A percentile compares a stretch with the other conserved stretches of the same genome.
Evolutionary conservation across 2,329 filamentous ascomycete species (phyloP).

Genomic region (Septoria petroselini): DNA sequence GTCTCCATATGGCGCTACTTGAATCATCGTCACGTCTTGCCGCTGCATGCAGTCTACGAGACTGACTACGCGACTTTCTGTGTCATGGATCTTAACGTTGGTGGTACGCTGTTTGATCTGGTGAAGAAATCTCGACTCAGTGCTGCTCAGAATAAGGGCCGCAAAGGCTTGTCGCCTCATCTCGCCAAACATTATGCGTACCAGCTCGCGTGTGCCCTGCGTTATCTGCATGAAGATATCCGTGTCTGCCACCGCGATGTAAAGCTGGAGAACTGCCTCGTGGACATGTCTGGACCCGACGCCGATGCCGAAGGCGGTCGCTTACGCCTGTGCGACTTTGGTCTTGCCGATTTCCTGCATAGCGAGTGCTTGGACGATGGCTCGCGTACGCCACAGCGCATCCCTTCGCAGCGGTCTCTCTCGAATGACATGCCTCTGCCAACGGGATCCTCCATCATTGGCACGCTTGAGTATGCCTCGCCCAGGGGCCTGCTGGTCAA

Average conservation of each 20-base stretch:
- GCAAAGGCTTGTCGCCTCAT: conserved; percentile 46
- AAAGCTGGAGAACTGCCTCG: conserved; percentile 66
- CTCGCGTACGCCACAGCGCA: conserved; percentile 10
- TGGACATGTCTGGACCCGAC: conserved; percentile 53
- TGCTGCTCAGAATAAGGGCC: conserved; percentile 29
- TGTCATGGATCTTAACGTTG: conserved; percentile 62
- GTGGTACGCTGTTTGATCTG: conserved; percentile 63
- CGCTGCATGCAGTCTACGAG: conserved; percentile 62
- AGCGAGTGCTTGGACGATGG: conserved; percentile 43
- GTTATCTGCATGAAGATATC: conserved; percentile 66
- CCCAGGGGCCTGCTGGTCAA: conserved; percentile 48
- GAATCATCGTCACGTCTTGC: conserved; percentile 60
- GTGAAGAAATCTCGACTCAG: conserved; percentile 52
- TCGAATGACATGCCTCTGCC: conserved; percentile 22
- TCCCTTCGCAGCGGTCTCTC: conserved; percentile 18
- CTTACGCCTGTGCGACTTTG: conserved; percentile 65
- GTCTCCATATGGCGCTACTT: conserved; percentile 65
- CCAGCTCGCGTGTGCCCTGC: conserved; percentile 61
- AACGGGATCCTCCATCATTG: conserved; percentile 50
- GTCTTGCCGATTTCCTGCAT: conserved; percentile 65
- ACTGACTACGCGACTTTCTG: conserved; percentile 67
- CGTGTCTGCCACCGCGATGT: conserved; percentile 65
- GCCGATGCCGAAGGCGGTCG: conserved; percentile 53
- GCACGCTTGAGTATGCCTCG: conserved; percentile 57
- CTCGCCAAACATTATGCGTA: conserved; percentile 60